Evolutionary conservation across 345 rosid species (phyloP).

Genomic region (Camelina neglecta): DNA sequence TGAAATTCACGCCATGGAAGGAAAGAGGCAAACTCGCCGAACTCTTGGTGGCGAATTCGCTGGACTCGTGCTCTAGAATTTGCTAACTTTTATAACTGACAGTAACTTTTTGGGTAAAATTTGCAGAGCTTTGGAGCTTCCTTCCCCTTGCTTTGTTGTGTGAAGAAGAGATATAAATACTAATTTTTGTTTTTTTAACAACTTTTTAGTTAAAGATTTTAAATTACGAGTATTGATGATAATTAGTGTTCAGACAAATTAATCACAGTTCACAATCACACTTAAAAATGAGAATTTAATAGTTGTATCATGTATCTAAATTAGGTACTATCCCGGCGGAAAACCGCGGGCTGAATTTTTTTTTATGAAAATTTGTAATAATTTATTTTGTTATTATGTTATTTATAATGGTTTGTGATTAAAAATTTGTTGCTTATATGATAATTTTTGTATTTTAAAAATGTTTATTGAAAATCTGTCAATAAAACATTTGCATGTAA

Average conservation of each 20-base stretch:
- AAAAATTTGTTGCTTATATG: no score
- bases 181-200: background rate
- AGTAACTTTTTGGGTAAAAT: conserved; percentile 23
- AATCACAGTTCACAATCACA: background rate
- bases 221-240: background rate
- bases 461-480: no score
- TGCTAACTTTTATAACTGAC: conserved; percentile 11
- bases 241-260: background rate
- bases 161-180: conserved; percentile 8
- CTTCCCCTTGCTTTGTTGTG: background rate
- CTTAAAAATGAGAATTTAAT: background rate
- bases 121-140: conserved; percentile 21
- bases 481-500: no score
- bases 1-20: conserved; percentile 30
- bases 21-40: conserved; percentile 19
- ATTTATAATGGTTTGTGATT: no score
- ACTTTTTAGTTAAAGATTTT: background rate
- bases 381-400: no score
- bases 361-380: no score
- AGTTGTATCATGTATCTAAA: background rate
- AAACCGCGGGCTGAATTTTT: no score
- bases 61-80: background rate
- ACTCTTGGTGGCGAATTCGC: conserved; percentile 26
- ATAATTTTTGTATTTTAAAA: no score
- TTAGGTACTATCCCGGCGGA: no score